phyloP scores from a whole-genome alignment of 768 basidiomycete species.

The Amanita molliuscula region DNA sequence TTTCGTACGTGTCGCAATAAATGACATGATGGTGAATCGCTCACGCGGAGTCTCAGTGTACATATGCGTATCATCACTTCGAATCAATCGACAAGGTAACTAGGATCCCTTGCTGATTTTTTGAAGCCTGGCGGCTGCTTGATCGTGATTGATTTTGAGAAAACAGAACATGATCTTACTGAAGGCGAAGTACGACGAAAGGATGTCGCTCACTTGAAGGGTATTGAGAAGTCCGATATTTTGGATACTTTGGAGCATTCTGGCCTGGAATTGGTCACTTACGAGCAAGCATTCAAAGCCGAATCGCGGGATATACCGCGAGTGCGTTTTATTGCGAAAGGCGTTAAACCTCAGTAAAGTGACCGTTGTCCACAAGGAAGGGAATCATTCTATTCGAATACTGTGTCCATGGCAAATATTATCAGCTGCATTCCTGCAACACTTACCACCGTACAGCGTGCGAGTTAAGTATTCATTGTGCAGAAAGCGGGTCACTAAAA shows the following conservation, averaged over 20 bases:
- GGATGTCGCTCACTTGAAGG: neutral
- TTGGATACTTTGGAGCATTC: too few species aligned
- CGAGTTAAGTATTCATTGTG: too few species aligned
- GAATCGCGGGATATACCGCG: neutral
- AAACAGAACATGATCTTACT: constrained; percentile 6
- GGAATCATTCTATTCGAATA: too few species aligned
- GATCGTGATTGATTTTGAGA: constrained; percentile 41
- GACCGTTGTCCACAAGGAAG: too few species aligned
- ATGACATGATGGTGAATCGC: neutral
- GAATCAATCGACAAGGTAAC: constrained; percentile 40
- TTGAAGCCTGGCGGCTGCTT: constrained; percentile 54
- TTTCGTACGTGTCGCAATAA: constrained; percentile 35
- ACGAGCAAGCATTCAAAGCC: neutral
- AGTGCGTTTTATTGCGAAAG: neutral
- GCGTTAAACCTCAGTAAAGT: neutral
- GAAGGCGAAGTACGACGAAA: neutral
- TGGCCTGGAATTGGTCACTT: neutral
- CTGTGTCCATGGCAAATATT: too few species aligned
- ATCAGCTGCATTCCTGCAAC: too few species aligned
- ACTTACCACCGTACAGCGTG: too few species aligned
- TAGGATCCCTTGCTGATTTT: constrained; percentile 34
- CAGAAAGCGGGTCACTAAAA: too few species aligned
- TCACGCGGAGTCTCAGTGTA: constrained; percentile 29
- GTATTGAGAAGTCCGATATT: neutral
- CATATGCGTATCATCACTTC: constrained; percentile 60